Conservation (phyloP, 2,329 filamentous ascomycete genomes). For the Ophiobolus disseminans region DNA sequence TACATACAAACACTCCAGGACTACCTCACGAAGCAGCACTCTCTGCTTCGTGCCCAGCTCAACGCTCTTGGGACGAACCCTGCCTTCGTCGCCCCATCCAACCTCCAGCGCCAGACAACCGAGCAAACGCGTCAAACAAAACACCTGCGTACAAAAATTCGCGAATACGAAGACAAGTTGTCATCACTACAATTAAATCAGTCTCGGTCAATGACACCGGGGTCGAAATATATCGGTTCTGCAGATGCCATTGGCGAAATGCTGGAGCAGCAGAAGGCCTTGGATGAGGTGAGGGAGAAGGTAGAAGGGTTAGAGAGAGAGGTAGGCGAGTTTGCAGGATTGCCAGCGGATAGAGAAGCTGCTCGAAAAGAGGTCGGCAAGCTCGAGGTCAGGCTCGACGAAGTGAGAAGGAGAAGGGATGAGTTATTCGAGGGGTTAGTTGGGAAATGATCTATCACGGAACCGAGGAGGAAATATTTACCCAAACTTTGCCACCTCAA, state of each 20-base stretch:
- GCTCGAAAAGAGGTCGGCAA: conserved; percentile 75
- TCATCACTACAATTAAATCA: conserved; percentile 47
- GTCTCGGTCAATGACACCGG: conserved; percentile 26
- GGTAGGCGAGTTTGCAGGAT: conserved; percentile 70
- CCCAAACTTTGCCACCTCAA: too few species aligned
- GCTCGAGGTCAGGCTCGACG: conserved; percentile 68
- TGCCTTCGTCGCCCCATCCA: conserved; percentile 56
- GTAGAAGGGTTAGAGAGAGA: conserved; percentile 68
- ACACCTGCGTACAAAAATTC: conserved; percentile 68
- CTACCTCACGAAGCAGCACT: conserved; percentile 44
- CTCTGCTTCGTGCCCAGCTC: conserved; percentile 39
- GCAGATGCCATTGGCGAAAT: conserved; percentile 64
- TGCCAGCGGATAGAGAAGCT: conserved; percentile 73
- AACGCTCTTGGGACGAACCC: conserved; percentile 38
- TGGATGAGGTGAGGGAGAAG: conserved; percentile 65
- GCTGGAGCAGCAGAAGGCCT: conserved; percentile 65
- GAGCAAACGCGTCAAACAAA: conserved; percentile 76
- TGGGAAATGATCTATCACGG: conserved; percentile 54
- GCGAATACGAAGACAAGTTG: conserved; percentile 63
- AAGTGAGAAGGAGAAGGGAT: conserved; percentile 70
- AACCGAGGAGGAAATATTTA: too few species aligned
- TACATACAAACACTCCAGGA: conserved; percentile 44
- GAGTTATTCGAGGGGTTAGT: conserved; percentile 76
- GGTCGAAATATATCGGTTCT: conserved; percentile 45
- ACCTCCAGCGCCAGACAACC: conserved; percentile 72